Conservation (phyloP, 805 yeast genomes). For the Alloascoidea hylecoeti region DNA sequence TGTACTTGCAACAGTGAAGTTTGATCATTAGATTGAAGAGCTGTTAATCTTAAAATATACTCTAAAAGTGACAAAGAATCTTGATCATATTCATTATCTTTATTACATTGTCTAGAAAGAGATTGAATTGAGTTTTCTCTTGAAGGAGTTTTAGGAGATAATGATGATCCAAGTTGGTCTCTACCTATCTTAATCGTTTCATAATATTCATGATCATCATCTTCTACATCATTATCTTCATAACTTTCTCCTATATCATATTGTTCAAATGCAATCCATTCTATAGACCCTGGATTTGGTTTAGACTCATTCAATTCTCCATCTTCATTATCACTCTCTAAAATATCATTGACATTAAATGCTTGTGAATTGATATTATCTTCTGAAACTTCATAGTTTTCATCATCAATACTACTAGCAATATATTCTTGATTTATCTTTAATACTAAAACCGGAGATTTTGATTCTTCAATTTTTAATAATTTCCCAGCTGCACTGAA, state of each 20-base stretch:
- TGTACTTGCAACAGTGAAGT: conserved; percentile 33
- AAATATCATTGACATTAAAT: conserved; percentile 15
- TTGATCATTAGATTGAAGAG: conserved; percentile 48
- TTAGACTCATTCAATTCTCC: conserved; percentile 7
- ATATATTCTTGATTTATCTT: conserved; percentile 23
- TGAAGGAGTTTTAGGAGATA: conserved; percentile 2
- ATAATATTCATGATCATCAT: conserved; percentile 5
- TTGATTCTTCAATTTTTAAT: conserved; percentile 44
- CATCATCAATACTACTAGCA: background rate
- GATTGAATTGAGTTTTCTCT: conserved; percentile 4
- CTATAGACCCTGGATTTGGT: conserved; percentile 10
- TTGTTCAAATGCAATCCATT: conserved; percentile 40
- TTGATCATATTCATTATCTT: conserved; percentile 6
- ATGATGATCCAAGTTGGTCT: too few relatives aligned
- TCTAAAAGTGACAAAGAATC: conserved; percentile 45
- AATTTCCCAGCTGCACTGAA: conserved; percentile 60
- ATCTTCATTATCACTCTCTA: conserved; percentile 7
- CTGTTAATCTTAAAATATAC: conserved; percentile 42
- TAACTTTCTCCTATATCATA: conserved; percentile 17
- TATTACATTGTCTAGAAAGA: background rate
- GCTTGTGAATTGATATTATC: conserved; percentile 9
- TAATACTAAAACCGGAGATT: conserved; percentile 52
- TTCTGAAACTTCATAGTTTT: conserved; percentile 6
- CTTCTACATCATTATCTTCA: conserved; percentile 11
- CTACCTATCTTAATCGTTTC: too few relatives aligned